Evolutionary conservation across 768 basidiomycete genomes (phyloP).

Genomic region (Boletales sp.): DNA sequence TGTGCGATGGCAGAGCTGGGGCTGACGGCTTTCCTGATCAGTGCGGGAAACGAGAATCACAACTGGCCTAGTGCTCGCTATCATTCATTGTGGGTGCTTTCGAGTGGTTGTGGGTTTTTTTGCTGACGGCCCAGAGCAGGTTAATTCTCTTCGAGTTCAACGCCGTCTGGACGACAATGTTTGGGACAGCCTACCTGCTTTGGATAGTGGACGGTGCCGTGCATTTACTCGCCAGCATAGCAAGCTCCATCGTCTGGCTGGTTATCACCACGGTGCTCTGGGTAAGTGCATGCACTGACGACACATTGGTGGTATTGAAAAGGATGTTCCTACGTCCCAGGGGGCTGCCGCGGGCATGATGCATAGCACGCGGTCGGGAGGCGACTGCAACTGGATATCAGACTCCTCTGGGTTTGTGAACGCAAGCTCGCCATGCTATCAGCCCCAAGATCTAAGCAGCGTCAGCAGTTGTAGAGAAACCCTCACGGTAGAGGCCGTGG

Average conservation of each 20-base stretch:
- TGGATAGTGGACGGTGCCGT: slow-evolving; percentile 67
- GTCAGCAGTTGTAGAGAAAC: slow-evolving; percentile 61
- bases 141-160: slow-evolving; percentile 61
- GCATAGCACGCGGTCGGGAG: slow-evolving; percentile 59
- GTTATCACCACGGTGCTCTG: slow-evolving; percentile 60
- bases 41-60: slow-evolving; percentile 57
- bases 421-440: slow-evolving; percentile 21
- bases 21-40: slow-evolving; percentile 70
- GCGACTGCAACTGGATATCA: slow-evolving; percentile 51
- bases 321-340: slow-evolving; percentile 34
- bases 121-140: slow-evolving; percentile 28
- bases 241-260: slow-evolving; percentile 76
- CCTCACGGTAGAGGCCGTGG: slow-evolving; percentile 68
- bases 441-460: slow-evolving; percentile 19
- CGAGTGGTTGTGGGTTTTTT: neutral
- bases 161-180: slow-evolving; percentile 72
- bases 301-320: neutral
- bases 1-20: slow-evolving; percentile 70
- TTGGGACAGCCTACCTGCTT: slow-evolving; percentile 64
- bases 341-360: slow-evolving; percentile 66
- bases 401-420: slow-evolving; percentile 28
- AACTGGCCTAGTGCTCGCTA: slow-evolving; percentile 62
- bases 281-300: slow-evolving; percentile 39
- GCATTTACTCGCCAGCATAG: slow-evolving; percentile 70
- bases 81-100: slow-evolving; percentile 54